Base-by-base conservation (phyloP, 2,329 filamentous ascomycete genomes). In the Ceratocystis papillata region DNA sequence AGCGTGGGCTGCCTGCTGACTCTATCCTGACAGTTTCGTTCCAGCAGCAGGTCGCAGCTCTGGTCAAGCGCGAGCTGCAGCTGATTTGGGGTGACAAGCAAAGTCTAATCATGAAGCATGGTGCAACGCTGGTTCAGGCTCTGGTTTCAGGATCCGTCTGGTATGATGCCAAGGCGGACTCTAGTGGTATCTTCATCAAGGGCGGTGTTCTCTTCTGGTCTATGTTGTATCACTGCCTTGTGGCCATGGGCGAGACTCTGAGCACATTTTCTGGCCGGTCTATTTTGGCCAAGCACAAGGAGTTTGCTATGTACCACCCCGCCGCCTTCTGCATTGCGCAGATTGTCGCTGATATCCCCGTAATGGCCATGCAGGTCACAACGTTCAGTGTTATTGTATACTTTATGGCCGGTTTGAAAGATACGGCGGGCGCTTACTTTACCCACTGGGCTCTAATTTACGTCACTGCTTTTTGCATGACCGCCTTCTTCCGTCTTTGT, bases 61-160 rank as follows among this genome's bases (percentile, higher is more conserved):
- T 81, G 65, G 73, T 86, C 15, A 74, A 72, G 22, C 80, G 86
- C 3, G 84, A 87, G 69, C 87, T 87, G 68, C 83, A 87, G 69
- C 84, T 87, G 33, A 70, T 88, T 1, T 82, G 80, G 78, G 85
- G 85, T 50, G 84, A 88, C 73, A 86, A 84, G 69, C 77, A 81
- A 0, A 85, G 83, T 0, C 83, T 87, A 48, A 69, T 85, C 68
- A 83, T 87, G 74, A 86, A 85, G 71, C 83, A 87, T 69, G 73
- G 77, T 4, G 79, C 80, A 0, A 84, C 81, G 1, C 71, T 87
- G 6, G 70, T 78, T 0, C 83, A 87, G 70, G 84, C 85, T 0
- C 73, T 89, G 4, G 81, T 88, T 67, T 78, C 80, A 1, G 86
- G 85, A 5, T 87, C 85, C 0, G 77, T 88, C 2, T 89, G 89